phyloP scores from a whole-genome alignment of 1,284 basidiomycete genomes.

The Heterobasidion parviporum region DNA sequence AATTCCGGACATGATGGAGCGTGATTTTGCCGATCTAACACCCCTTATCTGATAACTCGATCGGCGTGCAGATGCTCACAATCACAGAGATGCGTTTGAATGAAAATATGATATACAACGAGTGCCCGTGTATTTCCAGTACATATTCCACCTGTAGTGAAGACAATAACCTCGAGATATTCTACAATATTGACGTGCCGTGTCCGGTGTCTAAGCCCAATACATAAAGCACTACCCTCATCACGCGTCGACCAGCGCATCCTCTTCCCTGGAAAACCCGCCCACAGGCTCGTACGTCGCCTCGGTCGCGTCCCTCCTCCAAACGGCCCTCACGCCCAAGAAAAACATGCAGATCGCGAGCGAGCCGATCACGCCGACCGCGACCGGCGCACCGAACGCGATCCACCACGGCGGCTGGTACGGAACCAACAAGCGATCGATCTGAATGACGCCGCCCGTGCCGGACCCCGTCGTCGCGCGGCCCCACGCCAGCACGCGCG shows the following conservation, averaged over 20 bases:
- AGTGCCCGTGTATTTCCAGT: too few relatives aligned
- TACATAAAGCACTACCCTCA: not conserved
- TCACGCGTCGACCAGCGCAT: slow-evolving; percentile 9
- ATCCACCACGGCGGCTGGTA: slow-evolving; percentile 82
- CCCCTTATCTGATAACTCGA: too few relatives aligned
- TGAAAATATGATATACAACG: too few relatives aligned
- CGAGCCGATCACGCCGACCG: slow-evolving; percentile 49
- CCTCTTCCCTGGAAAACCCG: slow-evolving; percentile 58
- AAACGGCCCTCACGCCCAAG: slow-evolving; percentile 54
- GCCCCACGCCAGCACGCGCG: slow-evolving; percentile 74
- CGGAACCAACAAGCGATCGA: slow-evolving; percentile 79
- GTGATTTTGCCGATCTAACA: not conserved
- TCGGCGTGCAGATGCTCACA: too few relatives aligned
- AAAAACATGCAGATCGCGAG: slow-evolving; percentile 63
- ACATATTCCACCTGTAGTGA: not conserved
- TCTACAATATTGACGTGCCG: slow-evolving; percentile 1
- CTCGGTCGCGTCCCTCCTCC: slow-evolving; percentile 66
- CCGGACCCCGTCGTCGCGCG: slow-evolving; percentile 60
- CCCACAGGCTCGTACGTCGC: slow-evolving; percentile 81
- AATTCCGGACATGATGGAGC: not conserved
- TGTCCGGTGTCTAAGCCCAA: not conserved
- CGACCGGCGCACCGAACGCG: slow-evolving; percentile 55
- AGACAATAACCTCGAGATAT: not conserved
- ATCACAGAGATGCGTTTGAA: too few relatives aligned
- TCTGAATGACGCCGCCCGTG: slow-evolving; percentile 80